Base-by-base conservation (phyloP, 2,329 filamentous ascomycete species). In the Coniella vitis region DNA sequence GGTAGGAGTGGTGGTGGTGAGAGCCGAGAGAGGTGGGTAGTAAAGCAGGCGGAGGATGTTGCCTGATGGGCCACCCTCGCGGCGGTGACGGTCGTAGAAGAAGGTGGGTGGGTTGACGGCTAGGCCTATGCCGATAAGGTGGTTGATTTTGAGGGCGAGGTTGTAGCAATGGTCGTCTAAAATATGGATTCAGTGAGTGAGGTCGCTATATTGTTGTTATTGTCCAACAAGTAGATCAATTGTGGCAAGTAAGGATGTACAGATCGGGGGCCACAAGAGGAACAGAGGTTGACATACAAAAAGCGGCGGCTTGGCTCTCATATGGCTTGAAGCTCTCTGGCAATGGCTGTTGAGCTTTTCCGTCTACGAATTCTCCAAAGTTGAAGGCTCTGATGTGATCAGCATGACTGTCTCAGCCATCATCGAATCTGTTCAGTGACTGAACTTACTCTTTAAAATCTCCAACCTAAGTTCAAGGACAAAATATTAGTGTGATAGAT, bases 331-430 rank as follows among this genome's bases (percentile, higher is more conserved):
- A 73, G 7, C 79, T 73, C 1, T 71, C 60, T 0, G 91, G 90
- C 1, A 97, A 72, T 8, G 86, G 84, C 64, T 97, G 91, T 54
- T 85, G 81, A 13, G 86, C 77, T 66, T 83, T 81, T 57, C 80
- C 76, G 54, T 81, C 58, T 49, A 72, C 62, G 62, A 93, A 95
- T 57, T 88, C 81, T 55, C 85, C 88, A 61, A 97, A 86, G 70
- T 97, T 98, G 75, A 97, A 91, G 34, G 86, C 89, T 71, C 90
- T 93, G 56, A 20, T n/a, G n/a, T n/a, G n/a, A n/a, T n/a, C 19
- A 49, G 22, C 38, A 22, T 41, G 34, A 19, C 25, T 20, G 13
- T 13, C 21, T 4, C 7, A 25, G 32, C n/a, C 17, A 47, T 49
- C 17, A 46, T 40, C 29, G n/a, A 22, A 7, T 12, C 9, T 2